Evolutionary conservation across 176 grass and related monocot genomes (phyloP), one percentile per base, ranked within the genome.

Genomic region (Alloteropsis semialata): DNA sequence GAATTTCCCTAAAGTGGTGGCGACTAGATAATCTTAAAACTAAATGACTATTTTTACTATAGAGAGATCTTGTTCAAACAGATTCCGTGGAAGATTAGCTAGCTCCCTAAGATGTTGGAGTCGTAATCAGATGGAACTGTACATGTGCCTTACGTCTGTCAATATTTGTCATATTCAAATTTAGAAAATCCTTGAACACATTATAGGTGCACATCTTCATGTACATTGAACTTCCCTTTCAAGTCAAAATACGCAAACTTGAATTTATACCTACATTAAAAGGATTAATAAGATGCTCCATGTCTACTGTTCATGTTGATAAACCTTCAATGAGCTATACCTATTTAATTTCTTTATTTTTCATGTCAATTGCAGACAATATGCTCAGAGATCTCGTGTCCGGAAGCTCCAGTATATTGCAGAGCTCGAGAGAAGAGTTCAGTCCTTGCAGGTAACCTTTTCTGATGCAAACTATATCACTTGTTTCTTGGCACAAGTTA

Each of bases 401-500:
- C 67, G 92, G 28, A 98, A 98, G 71, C 92, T 98, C 33, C 92
- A 95, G 34, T 97, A 97, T 68, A 97, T 97, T 84, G 90, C 92
- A 13, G 95, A 97, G 74, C 90, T 97, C 0, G 95, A 98, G 84
- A 91, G 90, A 88, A 95, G 86, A 80, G 92, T 95, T 69, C 96
- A 98, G 78, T 46, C 84, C 56, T 87, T 98, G 58, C 88, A 98
- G 91, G 96, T 83, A 68, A 82, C 49, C 16, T 76, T 78, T 69
- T 39, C 27, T 63, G 16, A 60, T 74, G 81, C 18, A 14, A 87
- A 48, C 33, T 16, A 38, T 21, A 28, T 48, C 22, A n/a, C 9
- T 82, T 3, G 15, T 53, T 64, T 67, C 18, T 57, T 79, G 5
- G 5, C 32, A 69, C 19, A 60, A 81, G 60, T 80, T 75, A 36